Base-by-base conservation (phyloP, 495 filamentous ascomycete genomes). In the Tuber umbilicatum region DNA sequence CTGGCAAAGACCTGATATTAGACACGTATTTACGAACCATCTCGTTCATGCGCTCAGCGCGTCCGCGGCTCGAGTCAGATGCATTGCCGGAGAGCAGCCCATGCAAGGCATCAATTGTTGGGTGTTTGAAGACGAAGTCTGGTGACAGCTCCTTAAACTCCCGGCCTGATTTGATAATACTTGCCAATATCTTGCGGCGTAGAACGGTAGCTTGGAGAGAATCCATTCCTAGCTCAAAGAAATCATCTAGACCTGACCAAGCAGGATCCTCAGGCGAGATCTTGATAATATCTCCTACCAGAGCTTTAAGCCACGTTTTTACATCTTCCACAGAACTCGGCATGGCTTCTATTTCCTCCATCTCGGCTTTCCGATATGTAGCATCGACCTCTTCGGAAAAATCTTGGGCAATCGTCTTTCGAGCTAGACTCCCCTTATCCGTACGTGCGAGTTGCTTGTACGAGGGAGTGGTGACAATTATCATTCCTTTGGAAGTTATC, bases 191-290 rank as follows among this genome's bases (percentile, higher is more conserved):
- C 21, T 88, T 79, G 17, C 88, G 84, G 38, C 88, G 85, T 68
- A 90, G 80, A 47, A 89, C 85, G 17, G 89, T 89, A 2, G 88
- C 87, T 71, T 87, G 87, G 19, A 90, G 82, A 70, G 88, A 90
- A 75, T 89, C 88, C 55, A 90, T 79, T 3, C 89, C 89, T 5
- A 85, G 83, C 0, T 85, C 81, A 70, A 89, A 90, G 77, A 90
- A 85, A 74, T 89, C 86, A 17, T 79, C 75, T 7, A 69, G 31
- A 41, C 78, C 77, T 17, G 69, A 70, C 77, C 77, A 79, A 31
- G 69, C 50, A 5, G 71, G 73, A 5, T 68, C 68, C 10, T 55
- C 43, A 2, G 27, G 55, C 9, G 71, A 71, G n/a, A 79, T 69
- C 27, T 67, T 37, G 1, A 79, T 60, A 70, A 72, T 74, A 23